phyloP scores from a whole-genome alignment of 2,329 filamentous ascomycete species.

The Cladosporium sp. region DNA sequence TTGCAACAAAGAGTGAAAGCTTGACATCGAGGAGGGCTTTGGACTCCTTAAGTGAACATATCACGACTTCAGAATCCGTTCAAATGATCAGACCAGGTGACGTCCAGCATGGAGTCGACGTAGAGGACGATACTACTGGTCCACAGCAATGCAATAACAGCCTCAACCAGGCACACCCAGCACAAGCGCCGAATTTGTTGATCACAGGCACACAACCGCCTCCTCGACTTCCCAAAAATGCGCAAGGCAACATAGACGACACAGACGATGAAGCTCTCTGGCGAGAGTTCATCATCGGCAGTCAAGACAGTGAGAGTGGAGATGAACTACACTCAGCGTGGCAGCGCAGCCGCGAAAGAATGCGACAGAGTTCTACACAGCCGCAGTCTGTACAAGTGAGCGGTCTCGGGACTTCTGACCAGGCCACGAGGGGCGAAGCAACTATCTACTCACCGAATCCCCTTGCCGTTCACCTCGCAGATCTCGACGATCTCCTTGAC shows the following conservation, averaged over 20 bases:
- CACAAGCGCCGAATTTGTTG: not conserved
- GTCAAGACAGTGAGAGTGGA: conserved; percentile 22
- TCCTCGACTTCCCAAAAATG: not conserved
- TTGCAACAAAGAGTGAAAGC: not conserved
- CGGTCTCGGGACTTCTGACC: conserved; percentile 22
- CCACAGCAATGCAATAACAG: not conserved
- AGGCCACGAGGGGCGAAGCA: conserved; percentile 17
- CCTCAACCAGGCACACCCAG: not conserved
- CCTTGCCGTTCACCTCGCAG: not conserved
- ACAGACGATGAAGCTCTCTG: conserved; percentile 26
- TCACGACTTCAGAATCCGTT: not conserved
- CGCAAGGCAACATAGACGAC: conserved; percentile 19
- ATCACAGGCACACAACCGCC: not conserved
- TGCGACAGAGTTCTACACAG: not conserved
- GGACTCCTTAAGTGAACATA: conserved; percentile 12
- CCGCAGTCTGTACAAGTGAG: conserved; percentile 21
- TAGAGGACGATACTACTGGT: too few relatives aligned
- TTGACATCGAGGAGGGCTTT: not conserved
- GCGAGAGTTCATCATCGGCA: conserved; percentile 29
- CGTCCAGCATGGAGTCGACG: not conserved
- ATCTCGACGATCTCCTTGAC: not conserved
- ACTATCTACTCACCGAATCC: not conserved
- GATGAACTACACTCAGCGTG: not conserved
- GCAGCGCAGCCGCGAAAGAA: conserved; percentile 11
- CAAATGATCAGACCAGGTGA: not conserved